Conservation (phyloP, 192 early-diverging fungal genomes). For the Backusella luteola region DNA sequence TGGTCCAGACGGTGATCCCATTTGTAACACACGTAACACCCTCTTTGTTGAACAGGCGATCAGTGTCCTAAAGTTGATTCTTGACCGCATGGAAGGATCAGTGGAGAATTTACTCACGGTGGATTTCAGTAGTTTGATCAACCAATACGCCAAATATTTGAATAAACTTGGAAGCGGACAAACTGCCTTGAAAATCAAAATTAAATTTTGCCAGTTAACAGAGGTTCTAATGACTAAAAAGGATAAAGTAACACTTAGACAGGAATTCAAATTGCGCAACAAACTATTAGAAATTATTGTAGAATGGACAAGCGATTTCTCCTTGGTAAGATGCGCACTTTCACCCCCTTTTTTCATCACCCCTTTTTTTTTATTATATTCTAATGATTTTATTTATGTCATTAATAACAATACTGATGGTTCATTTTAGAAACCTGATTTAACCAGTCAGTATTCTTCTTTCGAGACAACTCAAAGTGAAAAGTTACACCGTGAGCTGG, state of each 20-base stretch:
- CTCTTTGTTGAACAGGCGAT: conserved; percentile 78
- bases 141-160: conserved; percentile 68
- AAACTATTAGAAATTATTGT: conserved; percentile 69
- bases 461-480: conserved; percentile 47
- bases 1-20: conserved; percentile 55
- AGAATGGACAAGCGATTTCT: conserved; percentile 77
- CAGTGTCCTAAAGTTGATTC: conserved; percentile 65
- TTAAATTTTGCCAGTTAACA: conserved; percentile 73
- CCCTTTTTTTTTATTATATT: neutral
- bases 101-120: conserved; percentile 58
- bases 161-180: conserved; percentile 57
- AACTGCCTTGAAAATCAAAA: conserved; percentile 64
- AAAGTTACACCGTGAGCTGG: conserved; percentile 73
- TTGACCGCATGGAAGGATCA: conserved; percentile 68
- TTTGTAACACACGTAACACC: conserved; percentile 50
- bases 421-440: conserved; percentile 25
- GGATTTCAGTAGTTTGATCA: conserved; percentile 67
- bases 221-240: conserved; percentile 75
- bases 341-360: neutral
- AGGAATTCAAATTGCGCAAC: conserved; percentile 74
- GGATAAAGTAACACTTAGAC: conserved; percentile 67
- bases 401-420: neutral
- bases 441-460: conserved; percentile 21
- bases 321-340: conserved; percentile 39
- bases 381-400: neutral